Conservation (phyloP, 2,329 filamentous ascomycete genomes). For the Xylaria sp. region DNA sequence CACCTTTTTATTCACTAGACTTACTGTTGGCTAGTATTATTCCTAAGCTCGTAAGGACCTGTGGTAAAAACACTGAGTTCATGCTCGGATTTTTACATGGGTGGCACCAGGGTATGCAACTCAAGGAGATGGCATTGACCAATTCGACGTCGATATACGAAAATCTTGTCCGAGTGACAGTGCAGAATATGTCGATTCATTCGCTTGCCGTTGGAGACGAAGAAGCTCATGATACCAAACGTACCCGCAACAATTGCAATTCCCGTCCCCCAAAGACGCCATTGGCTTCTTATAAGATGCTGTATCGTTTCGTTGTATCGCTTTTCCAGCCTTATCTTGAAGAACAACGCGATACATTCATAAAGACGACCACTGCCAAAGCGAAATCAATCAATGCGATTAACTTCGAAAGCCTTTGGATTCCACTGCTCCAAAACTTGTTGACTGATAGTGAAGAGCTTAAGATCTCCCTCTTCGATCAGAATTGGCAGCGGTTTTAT, state of each 20-base stretch:
- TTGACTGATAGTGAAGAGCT: constrained; percentile 28
- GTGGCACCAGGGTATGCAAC: constrained; percentile 26
- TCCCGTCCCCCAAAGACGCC: not conserved
- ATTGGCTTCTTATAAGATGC: constrained; percentile 2
- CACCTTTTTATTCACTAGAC: not conserved
- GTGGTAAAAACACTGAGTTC: constrained; percentile 23
- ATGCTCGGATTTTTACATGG: constrained; percentile 30
- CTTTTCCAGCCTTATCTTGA: constrained; percentile 35
- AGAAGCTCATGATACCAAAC: not conserved
- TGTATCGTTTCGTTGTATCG: constrained; percentile 30
- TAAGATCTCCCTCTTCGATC: constrained; percentile 23
- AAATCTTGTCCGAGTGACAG: constrained; percentile 13
- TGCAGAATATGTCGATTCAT: constrained; percentile 15
- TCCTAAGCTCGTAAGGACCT: constrained; percentile 17
- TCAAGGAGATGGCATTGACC: constrained; percentile 14
- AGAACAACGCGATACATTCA: constrained; percentile 37
- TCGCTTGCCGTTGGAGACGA: not conserved
- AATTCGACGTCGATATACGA: constrained; percentile 32
- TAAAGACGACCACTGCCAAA: constrained; percentile 32
- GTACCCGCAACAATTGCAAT: not conserved
- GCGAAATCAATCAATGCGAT: constrained; percentile 28
- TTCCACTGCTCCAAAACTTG: constrained; percentile 46
- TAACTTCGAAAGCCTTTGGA: constrained; percentile 45
- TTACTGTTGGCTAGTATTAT: constrained; percentile 27
- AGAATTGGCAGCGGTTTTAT: constrained; percentile 43